A percentile compares a stretch with the other conserved stretches of the same genome.
Evolutionary conservation across 148 eudicot species (phyloP).

Genomic region (Simmondsia chinensis): DNA sequence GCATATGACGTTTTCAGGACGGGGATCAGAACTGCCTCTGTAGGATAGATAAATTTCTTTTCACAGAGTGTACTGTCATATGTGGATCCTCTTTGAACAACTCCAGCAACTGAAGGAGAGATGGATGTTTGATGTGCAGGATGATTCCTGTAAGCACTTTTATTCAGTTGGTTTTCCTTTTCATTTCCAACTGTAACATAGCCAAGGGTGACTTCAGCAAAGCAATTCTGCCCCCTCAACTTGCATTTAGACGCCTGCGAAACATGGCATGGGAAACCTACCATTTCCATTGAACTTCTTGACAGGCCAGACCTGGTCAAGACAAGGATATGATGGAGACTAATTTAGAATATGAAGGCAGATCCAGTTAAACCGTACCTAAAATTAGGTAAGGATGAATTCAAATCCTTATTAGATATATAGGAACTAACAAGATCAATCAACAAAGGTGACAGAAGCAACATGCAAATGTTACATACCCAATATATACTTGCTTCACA

Average conservation of each 20-base stretch:
- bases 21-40: slow-evolving; percentile 89
- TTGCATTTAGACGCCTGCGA: slow-evolving; percentile 56
- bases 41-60: slow-evolving; percentile 69
- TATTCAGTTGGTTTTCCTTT: slow-evolving; percentile 21
- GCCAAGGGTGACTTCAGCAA: slow-evolving; percentile 79
- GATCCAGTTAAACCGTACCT: too few species aligned
- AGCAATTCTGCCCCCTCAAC: slow-evolving; percentile 64
- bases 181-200: slow-evolving; percentile 33
- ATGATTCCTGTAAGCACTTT: slow-evolving; percentile 19
- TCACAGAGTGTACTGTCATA: slow-evolving; percentile 38
- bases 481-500: slow-evolving; percentile 72
- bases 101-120: slow-evolving; percentile 27
- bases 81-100: slow-evolving; percentile 25
- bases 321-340: slow-evolving; percentile 6
- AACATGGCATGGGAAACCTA: slow-evolving; percentile 50
- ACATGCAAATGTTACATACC: slow-evolving; percentile 35
- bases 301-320: slow-evolving; percentile 54
- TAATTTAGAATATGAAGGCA: too few species aligned
- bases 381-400: too few species aligned
- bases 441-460: background rate
- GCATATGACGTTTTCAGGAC: slow-evolving; percentile 75
- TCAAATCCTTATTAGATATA: background rate
- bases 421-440: background rate
- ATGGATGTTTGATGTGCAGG: slow-evolving; percentile 18
- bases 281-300: slow-evolving; percentile 48